Percentiles rank a stretch among this genome's conserved stretches.
These are phyloP conservation scores for Vachellia collinsii DNA, from an alignment of 306 rosid genomes.

Conservation along the genomic window DNA sequence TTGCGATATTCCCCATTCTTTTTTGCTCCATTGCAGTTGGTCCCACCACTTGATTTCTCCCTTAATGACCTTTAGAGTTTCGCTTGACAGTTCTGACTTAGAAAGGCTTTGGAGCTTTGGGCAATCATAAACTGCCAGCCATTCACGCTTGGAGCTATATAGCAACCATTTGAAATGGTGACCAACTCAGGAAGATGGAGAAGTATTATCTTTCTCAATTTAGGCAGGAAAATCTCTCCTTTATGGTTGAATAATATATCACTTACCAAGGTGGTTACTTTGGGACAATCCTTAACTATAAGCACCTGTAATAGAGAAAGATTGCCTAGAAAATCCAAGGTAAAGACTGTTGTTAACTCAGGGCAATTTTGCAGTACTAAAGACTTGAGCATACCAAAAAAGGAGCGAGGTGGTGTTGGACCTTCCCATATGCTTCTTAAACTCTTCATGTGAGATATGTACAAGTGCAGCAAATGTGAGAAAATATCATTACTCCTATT, in stretches of 20 bases:
- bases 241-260: too few relatives aligned
- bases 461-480: neutral
- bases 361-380: neutral
- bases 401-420: neutral
- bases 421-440: neutral
- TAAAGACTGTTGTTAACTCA: neutral
- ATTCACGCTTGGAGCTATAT: neutral
- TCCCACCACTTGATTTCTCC: slow-evolving; percentile 4
- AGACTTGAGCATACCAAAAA: neutral
- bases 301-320: neutral
- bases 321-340: neutral
- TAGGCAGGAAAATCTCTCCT: neutral
- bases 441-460: neutral
- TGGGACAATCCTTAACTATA: neutral
- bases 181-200: neutral
- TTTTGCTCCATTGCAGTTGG: neutral
- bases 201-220: neutral
- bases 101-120: neutral
- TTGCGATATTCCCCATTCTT: neutral
- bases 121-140: neutral
- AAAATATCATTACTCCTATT: neutral
- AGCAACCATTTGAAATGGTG: neutral
- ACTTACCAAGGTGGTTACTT: neutral
- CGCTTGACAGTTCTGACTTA: neutral
- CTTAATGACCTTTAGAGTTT: neutral